These are phyloP conservation scores for Pseudocercospora crystallina DNA, from an alignment of 2,329 filamentous ascomycete genomes.

Conservation along the genomic window DNA sequence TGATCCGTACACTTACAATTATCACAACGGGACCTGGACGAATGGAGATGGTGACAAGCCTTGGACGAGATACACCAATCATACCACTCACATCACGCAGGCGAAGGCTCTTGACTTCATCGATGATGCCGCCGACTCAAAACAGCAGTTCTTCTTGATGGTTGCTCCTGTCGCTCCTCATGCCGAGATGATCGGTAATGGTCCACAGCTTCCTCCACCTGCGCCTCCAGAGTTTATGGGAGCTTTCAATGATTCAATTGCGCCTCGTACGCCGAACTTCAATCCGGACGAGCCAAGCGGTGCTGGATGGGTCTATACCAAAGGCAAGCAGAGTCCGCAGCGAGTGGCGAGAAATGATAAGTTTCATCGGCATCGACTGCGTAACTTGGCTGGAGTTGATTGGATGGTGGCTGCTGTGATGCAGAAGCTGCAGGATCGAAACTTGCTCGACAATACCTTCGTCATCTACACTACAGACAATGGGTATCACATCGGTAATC, in stretches of 20 bases:
- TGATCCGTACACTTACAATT: conserved; percentile 66
- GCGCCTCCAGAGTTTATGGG: conserved; percentile 57
- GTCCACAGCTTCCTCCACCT: conserved; percentile 58
- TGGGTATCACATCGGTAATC: conserved; percentile 61
- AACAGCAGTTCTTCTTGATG: conserved; percentile 22
- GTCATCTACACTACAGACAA: conserved; percentile 63
- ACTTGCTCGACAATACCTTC: conserved; percentile 50
- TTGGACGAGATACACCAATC: conserved; percentile 39
- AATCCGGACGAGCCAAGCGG: conserved; percentile 39
- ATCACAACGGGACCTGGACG: conserved; percentile 61
- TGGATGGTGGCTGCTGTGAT: conserved; percentile 54
- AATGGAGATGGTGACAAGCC: conserved; percentile 48
- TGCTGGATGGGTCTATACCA: conserved; percentile 50
- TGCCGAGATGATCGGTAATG: conserved; percentile 2
- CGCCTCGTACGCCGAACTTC: conserved; percentile 58
- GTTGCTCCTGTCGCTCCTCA: conserved; percentile 22
- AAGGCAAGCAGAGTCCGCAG: conserved; percentile 43
- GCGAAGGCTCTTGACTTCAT: conserved; percentile 60
- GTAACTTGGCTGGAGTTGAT: conserved; percentile 56
- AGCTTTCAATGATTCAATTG: conserved; percentile 55
- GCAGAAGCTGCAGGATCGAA: conserved; percentile 41
- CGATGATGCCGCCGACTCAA: conserved; percentile 15
- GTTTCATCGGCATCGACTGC: conserved; percentile 54
- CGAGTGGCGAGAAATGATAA: conserved; percentile 51
- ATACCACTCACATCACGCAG: conserved; percentile 59